Percentiles rank a stretch among this genome's conserved stretches.
These are phyloP conservation scores for Ophiostoma angusticollis DNA, from an alignment of 2,329 filamentous ascomycete species.

Conservation along the genomic window DNA sequence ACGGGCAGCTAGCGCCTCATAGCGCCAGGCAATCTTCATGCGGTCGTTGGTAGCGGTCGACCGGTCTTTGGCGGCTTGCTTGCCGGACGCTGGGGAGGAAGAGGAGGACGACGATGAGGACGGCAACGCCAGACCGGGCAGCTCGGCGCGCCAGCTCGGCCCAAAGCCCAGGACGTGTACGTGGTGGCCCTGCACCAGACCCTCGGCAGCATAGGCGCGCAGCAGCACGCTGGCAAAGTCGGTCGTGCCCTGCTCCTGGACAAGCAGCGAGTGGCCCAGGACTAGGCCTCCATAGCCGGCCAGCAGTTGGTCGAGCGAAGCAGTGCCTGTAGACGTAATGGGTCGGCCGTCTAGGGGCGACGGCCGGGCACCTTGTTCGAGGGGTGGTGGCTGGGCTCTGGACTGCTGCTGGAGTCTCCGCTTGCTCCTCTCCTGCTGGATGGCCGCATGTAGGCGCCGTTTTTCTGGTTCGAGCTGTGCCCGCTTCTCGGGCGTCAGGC, in stretches of 20 bases:
- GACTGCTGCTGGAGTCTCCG: not conserved
- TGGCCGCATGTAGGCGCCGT: slow-evolving; percentile 3
- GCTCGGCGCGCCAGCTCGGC: slow-evolving; percentile 67
- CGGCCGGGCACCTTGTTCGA: slow-evolving; percentile 50
- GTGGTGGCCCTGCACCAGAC: slow-evolving; percentile 78
- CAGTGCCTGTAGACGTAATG: slow-evolving; percentile 83
- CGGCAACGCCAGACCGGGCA: slow-evolving; percentile 55
- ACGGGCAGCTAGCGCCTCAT: slow-evolving; percentile 54
- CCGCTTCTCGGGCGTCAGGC: slow-evolving; percentile 1
- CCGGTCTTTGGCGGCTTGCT: slow-evolving; percentile 26
- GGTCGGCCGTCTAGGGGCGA: slow-evolving; percentile 79
- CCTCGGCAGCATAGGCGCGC: slow-evolving; percentile 85
- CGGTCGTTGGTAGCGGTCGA: slow-evolving; percentile 45
- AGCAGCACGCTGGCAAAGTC: slow-evolving; percentile 80
- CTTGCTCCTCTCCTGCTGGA: slow-evolving; percentile 5
- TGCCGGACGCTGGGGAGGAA: no score
- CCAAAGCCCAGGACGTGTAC: slow-evolving; percentile 74
- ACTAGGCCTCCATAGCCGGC: slow-evolving; percentile 78
- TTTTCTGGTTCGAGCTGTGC: slow-evolving; percentile 8
- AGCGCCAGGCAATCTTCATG: slow-evolving; percentile 99
- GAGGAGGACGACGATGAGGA: slow-evolving; percentile 23
- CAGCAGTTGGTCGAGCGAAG: slow-evolving; percentile 71
- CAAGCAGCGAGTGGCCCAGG: slow-evolving; percentile 64
- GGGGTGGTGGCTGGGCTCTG: slow-evolving; percentile 13
- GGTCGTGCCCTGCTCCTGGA: slow-evolving; percentile 85